phyloP scores from a whole-genome alignment of 495 filamentous ascomycete species.

The Neurospora sp. region DNA sequence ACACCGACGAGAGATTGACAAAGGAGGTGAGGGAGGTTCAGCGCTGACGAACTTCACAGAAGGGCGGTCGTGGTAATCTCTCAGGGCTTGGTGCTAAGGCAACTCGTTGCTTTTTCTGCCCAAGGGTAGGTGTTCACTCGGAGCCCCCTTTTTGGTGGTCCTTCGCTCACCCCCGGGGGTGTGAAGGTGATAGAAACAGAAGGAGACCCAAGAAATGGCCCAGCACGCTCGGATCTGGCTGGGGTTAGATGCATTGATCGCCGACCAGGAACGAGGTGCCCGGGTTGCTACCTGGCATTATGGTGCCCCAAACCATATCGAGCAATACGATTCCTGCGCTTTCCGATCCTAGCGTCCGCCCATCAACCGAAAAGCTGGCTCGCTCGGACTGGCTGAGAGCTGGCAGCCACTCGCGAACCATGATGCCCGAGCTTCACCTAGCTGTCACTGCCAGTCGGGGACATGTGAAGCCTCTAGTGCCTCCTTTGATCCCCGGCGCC shows the following conservation, averaged over 20 bases:
- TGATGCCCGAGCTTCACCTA: neutral
- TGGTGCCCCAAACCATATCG: constrained; percentile 13
- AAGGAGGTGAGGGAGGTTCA: neutral
- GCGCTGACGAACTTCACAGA: neutral
- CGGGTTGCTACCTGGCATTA: neutral
- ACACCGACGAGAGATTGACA: neutral
- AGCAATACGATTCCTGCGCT: constrained; percentile 8
- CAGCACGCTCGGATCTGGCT: neutral
- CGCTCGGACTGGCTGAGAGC: neutral
- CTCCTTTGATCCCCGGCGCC: neutral
- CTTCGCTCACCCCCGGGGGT: constrained; percentile 6
- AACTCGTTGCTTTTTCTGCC: constrained; percentile 3
- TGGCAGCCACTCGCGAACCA: neutral
- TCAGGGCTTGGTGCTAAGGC: neutral
- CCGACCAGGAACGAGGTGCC: constrained; percentile 16
- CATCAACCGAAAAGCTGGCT: neutral
- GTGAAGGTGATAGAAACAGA: neutral
- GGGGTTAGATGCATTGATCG: constrained; percentile 20
- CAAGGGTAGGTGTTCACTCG: neutral
- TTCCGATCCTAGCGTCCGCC: constrained; percentile 22
- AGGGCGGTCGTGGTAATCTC: neutral
- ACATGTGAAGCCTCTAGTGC: neutral
- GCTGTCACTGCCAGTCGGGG: neutral
- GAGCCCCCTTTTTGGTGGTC: neutral
- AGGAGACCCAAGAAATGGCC: neutral